Percentiles rank a stretch among this genome's conserved stretches.
Evolutionary conservation across 768 basidiomycete genomes (phyloP).

Genomic region (Serendipita indica): DNA sequence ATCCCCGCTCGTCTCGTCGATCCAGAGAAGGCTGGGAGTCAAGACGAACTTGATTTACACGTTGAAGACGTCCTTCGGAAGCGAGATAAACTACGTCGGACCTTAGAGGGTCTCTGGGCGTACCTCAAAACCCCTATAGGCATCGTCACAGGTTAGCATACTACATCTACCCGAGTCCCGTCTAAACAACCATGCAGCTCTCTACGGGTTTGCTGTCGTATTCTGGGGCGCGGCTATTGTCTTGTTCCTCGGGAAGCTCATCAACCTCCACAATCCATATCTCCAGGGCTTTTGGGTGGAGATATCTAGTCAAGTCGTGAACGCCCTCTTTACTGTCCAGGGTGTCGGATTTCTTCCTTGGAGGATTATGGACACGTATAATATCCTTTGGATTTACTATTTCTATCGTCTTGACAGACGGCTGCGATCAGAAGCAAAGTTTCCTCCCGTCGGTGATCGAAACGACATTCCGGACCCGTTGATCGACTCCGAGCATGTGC

Average conservation of each 20-base stretch:
- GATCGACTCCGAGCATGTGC: slow-evolving; percentile 55
- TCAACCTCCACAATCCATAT: slow-evolving; percentile 53
- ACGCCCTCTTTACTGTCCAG: slow-evolving; percentile 28
- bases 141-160: slow-evolving; percentile 18
- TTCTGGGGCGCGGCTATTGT: slow-evolving; percentile 85
- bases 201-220: slow-evolving; percentile 62
- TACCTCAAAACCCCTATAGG: slow-evolving; percentile 65
- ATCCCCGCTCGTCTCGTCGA: slow-evolving; percentile 27
- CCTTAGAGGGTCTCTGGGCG: slow-evolving; percentile 57
- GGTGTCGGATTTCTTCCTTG: slow-evolving; percentile 50
- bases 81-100: slow-evolving; percentile 40
- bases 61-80: slow-evolving; percentile 60
- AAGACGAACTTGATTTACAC: slow-evolving; percentile 49
- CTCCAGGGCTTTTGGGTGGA: slow-evolving; percentile 73
- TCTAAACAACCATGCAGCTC: slow-evolving; percentile 23
- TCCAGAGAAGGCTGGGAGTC: slow-evolving; percentile 18
- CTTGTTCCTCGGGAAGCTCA: slow-evolving; percentile 49
- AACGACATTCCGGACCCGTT: slow-evolving; percentile 72
- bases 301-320: slow-evolving; percentile 58
- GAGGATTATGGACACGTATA: slow-evolving; percentile 11
- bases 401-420: slow-evolving; percentile 47
- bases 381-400: slow-evolving; percentile 53
- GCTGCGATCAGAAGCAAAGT: slow-evolving; percentile 43
- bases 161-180: background rate
- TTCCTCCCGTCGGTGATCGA: slow-evolving; percentile 54